Base-by-base conservation (phyloP, 202 grass and related monocot genomes). In the Bolboschoenoplectus hybrid region DNA sequence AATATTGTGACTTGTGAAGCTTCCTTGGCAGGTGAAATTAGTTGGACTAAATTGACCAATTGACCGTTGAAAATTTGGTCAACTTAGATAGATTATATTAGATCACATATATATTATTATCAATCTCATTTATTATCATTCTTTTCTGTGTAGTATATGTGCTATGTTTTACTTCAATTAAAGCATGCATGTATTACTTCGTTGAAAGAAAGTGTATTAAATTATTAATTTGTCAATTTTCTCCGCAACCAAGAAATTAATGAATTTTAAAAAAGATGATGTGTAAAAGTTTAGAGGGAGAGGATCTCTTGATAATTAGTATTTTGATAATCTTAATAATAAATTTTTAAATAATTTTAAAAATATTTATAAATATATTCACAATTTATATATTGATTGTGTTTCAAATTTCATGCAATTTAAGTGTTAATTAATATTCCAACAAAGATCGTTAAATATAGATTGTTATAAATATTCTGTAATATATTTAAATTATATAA, bases 1-100 rank as follows among this genome's bases (percentile, higher is more conserved):
- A 67, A 12, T 12, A 5, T 35, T 65, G 2, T 11, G 6, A 34
- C 19, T 17, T 79, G 52, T 4, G 53, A 80, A 80, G 75, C 55
- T 80, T 61, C 53, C 32, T 60, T 60, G 51, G 26, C 41, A 7
- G 51, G 34, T 77, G 50, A 26, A 53, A 9, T n/a, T 58, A 52
- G n/a, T 19, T 57, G 52, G 74, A 79, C 52, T 79, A 43, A 79
- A 41, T 79, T 79, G 75, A 79, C 75, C 32, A 79, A 43, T 43
- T 80, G 36, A 41, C 16, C 16, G 35, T 80, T 80, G 14, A 80
- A 60, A 80, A 60, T 39, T 26, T 41, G 16, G 53, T 56, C 53
- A 80, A 80, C 52, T 1, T 2, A 47, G 68, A 61, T 38, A 43
- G 34, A 79, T 14, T 13, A 16, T 16, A 61, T 16, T 19, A 5